Evolutionary conservation across 352 stramenopile genomes (phyloP).

Genomic region (Salisapilia sapeloensis): DNA sequence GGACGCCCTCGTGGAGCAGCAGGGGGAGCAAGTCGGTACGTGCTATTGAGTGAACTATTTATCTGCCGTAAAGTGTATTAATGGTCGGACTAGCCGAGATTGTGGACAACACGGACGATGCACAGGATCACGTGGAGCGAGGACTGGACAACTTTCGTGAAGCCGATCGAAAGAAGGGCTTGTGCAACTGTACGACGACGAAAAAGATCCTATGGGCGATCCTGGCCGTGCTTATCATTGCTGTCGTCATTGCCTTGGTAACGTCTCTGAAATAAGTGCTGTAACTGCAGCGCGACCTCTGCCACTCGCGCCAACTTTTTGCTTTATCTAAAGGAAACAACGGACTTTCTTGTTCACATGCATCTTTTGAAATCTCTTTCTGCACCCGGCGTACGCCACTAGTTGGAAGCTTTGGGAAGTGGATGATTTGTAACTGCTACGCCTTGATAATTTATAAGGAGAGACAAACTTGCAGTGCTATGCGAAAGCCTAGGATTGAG

Average conservation of each 20-base stretch:
- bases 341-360: no score
- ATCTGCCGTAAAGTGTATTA: not conserved
- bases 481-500: no score
- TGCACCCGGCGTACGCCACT: no score
- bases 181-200: slow-evolving; percentile 37
- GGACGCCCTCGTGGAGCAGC: slow-evolving; percentile 36
- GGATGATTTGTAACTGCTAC: no score
- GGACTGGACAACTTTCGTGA: slow-evolving; percentile 35
- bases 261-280: slow-evolving; percentile 5
- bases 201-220: slow-evolving; percentile 40
- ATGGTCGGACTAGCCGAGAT: slow-evolving; percentile 24
- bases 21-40: slow-evolving; percentile 46
- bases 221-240: slow-evolving; percentile 23
- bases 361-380: no score
- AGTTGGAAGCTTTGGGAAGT: no score
- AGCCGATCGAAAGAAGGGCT: slow-evolving; percentile 23
- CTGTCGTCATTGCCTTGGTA: slow-evolving; percentile 27
- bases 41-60: slow-evolving; percentile 2
- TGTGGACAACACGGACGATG: slow-evolving; percentile 26
- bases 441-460: no score
- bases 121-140: slow-evolving; percentile 25
- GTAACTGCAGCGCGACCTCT: no score
- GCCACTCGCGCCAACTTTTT: no score
- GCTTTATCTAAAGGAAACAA: no score
- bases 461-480: no score